Evolutionary conservation across 306 rosid species (phyloP), one percentile per base, ranked within the genome.

Genomic region (Spatholobus suberectus): DNA sequence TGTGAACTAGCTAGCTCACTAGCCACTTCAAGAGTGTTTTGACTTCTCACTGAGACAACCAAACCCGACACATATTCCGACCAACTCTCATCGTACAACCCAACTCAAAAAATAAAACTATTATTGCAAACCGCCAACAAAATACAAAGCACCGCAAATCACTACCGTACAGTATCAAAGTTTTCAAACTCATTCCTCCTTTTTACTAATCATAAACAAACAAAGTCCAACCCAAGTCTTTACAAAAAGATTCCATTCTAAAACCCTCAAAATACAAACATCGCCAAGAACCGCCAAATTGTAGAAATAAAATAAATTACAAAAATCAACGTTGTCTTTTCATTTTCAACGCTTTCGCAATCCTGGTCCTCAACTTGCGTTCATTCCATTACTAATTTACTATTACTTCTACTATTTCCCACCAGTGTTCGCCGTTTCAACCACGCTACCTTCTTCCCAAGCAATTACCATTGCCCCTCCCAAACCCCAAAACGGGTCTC

Each of bases 41-140:
- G 96, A 93, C 98, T 96, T 92, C 86, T 88, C 73, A 14, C 85
- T 83, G 10, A 51, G 67, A 88, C 82, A 84, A 81, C 82, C 77
- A 84, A 87, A 81, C 88, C 96, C 92, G 93, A 92, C 99, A 89
- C 96, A 89, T 83, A 92, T 93, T 92, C 99, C 91, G 74, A 89
- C 89, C 90, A 21, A 76, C 92, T 87, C 84, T 38, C 82, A 84
- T 80, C 72, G 89, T 93, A 77, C 66, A 82, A 55, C 78, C 69
- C 70, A 41, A 75, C 52, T 43, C 47, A 6, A 65, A 35, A 27
- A 8, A 75, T 10, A 5, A 51, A 46, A 54, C 49, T 43, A 26
- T 35, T 35, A 8, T 23, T 35, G 68, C 54, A 66, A 51, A 21
- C 57, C 58, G 63, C 57, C 17, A 66, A 66, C 27, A 15, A 32